phyloP scores from a whole-genome alignment of 2,329 filamentous ascomycete species.

The Botrytis aclada region DNA sequence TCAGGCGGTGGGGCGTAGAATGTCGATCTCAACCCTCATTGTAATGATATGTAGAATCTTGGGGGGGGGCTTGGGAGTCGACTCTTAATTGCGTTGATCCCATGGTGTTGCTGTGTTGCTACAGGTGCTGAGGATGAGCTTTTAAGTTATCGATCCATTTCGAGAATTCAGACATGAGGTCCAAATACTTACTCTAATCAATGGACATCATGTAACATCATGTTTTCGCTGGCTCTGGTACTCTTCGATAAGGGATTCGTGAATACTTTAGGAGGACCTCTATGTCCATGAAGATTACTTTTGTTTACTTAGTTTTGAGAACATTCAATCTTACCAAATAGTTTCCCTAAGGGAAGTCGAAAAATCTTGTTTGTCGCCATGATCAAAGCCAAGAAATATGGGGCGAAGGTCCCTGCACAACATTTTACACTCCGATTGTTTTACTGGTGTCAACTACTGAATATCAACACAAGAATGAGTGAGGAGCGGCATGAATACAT shows the following conservation, averaged over 20 bases:
- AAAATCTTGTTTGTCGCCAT: background rate
- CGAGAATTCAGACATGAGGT: background rate
- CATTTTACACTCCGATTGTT: background rate
- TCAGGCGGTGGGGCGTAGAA: background rate
- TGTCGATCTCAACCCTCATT: background rate
- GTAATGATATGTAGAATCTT: background rate
- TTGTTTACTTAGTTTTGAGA: background rate
- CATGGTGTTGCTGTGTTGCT: background rate
- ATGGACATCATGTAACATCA: background rate
- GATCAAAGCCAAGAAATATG: constrained; percentile 1
- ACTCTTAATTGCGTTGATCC: background rate
- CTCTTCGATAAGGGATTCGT: background rate
- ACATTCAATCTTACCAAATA: background rate
- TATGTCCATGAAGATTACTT: background rate
- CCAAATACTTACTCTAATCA: background rate
- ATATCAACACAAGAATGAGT: background rate
- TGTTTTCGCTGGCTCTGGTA: background rate
- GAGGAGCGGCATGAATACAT: background rate
- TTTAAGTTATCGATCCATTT: background rate
- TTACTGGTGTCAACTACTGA: background rate
- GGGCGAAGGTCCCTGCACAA: constrained; percentile 1
- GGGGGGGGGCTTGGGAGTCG: background rate
- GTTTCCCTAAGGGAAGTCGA: background rate
- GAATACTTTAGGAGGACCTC: too few species aligned
- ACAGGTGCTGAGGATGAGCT: background rate